Percentiles rank a stretch among this genome's conserved stretches.
Evolutionary conservation across 2,329 filamentous ascomycete species (phyloP).

Genomic region (Penicillium griseofulvum): DNA sequence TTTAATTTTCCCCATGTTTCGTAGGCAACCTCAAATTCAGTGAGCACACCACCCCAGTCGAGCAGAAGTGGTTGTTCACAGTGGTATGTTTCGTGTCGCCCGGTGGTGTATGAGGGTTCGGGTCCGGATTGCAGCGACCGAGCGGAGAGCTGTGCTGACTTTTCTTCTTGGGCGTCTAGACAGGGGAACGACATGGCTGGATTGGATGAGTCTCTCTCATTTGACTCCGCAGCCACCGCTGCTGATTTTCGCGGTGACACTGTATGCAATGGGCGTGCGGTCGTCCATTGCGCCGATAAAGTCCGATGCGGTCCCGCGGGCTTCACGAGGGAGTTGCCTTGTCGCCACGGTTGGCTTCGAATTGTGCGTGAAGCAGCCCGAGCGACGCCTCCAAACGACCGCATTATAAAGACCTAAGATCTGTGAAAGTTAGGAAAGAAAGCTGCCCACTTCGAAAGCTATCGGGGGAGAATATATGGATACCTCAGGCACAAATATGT

Average conservation of each 20-base stretch:
- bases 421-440: not conserved
- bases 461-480: constrained; percentile 1
- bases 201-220: constrained; percentile 57
- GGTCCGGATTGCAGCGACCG: constrained; percentile 71
- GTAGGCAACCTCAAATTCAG: constrained; percentile 83
- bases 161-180: constrained; percentile 77
- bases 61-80: constrained; percentile 73
- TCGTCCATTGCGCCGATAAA: constrained; percentile 17
- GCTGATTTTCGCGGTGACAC: constrained; percentile 19
- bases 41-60: constrained; percentile 93
- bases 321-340: constrained; percentile 1
- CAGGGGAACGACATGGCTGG: constrained; percentile 87
- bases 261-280: constrained; percentile 21
- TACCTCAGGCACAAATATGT: constrained; percentile 17
- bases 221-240: constrained; percentile 16
- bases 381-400: constrained; percentile 18
- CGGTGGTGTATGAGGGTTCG: constrained; percentile 90
- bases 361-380: constrained; percentile 20
- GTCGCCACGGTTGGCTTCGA: constrained; percentile 17
- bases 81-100: constrained; percentile 74
- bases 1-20: constrained; percentile 89
- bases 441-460: not conserved
- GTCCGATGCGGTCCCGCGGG: constrained; percentile 12
- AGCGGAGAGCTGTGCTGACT: constrained; percentile 69
- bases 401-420: constrained; percentile 16